Base-by-base conservation (phyloP, 768 basidiomycete genomes). In the Boletales sp. region DNA sequence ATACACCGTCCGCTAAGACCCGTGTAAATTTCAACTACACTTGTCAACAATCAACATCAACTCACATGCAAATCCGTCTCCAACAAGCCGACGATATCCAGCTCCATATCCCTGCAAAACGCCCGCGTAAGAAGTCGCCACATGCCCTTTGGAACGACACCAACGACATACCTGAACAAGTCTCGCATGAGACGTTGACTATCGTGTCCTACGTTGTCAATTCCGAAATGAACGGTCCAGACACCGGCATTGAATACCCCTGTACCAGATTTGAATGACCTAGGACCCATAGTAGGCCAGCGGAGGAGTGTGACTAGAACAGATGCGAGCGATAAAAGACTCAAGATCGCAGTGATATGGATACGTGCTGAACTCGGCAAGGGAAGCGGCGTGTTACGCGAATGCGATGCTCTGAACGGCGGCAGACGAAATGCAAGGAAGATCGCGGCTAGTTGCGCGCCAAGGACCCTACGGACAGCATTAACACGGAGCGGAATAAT, bases 201-300 rank as follows among this genome's bases (percentile, higher is more conserved):
- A 40, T 70, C 67, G 37, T 64, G 62, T n/a, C 69, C 67, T 25
- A 47, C 57, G 15, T 67, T 70, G 48, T 68, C 68, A 17, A 84
- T 72, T 0, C 93, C 93, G 62, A 95, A 95, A 65, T 95, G 93
- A 21, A 95, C 76, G 0, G 93, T 91, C 92, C 91, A 94, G 28
- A 94, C 90, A 4, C 88, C 92, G 5, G 87, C 84, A 17, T 82
- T 85, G 38, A 93, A 71, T n/a, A 88, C 75, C 30, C 87, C 73
- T 14, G 82, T 75, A 4, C 80, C 82, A 25, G 81, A 70, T 47
- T 82, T 82, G 67, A 81, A 83, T 4, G 88, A 84, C 21, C 62
- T 67, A 1, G 83, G 80, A 15, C 75, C 65, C 0, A 60, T 48
- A 2, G 65, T 63, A 0, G 87, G 85, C 57, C 79, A 73, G 18